These are phyloP conservation scores for Penicillium chermesinum DNA, from an alignment of 495 filamentous ascomycete species.

Conservation along the genomic window DNA sequence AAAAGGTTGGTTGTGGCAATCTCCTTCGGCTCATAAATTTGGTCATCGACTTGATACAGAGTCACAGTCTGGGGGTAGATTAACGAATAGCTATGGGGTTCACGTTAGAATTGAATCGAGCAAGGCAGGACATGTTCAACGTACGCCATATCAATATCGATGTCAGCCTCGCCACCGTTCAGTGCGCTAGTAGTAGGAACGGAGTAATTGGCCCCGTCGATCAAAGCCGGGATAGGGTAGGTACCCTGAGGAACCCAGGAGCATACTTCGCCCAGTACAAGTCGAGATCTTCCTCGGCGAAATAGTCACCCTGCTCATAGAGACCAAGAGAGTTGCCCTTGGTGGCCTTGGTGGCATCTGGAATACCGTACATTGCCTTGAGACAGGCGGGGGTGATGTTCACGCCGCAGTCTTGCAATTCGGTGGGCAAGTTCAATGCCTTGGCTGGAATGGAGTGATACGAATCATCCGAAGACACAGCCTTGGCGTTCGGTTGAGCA, in stretches of 20 bases:
- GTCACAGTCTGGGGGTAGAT: constrained; percentile 53
- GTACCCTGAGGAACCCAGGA: constrained; percentile 38
- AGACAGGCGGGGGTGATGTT: constrained; percentile 52
- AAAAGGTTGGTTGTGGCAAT: constrained; percentile 41
- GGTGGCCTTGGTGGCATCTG: constrained; percentile 29
- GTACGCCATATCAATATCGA: constrained; percentile 44
- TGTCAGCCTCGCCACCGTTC: constrained; percentile 39
- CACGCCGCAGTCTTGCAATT: constrained; percentile 33
- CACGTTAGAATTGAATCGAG: neutral
- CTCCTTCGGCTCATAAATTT: constrained; percentile 33
- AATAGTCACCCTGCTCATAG: constrained; percentile 45
- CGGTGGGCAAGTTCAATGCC: constrained; percentile 10
- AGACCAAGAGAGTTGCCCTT: constrained; percentile 50
- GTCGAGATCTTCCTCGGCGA: constrained; percentile 52
- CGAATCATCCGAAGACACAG: neutral
- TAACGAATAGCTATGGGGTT: constrained; percentile 22
- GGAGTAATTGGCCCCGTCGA: constrained; percentile 40
- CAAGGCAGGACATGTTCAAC: neutral
- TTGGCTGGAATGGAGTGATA: constrained; percentile 13
- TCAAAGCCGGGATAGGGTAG: constrained; percentile 35
- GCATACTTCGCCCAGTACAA: constrained; percentile 50
- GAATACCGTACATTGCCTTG: constrained; percentile 49
- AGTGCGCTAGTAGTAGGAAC: constrained; percentile 22
- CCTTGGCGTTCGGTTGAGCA: constrained; percentile 7
- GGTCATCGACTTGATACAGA: constrained; percentile 53